Evolutionary conservation across 1,139 yeast species (phyloP).

Genomic region (Geotrichum fermentans): DNA sequence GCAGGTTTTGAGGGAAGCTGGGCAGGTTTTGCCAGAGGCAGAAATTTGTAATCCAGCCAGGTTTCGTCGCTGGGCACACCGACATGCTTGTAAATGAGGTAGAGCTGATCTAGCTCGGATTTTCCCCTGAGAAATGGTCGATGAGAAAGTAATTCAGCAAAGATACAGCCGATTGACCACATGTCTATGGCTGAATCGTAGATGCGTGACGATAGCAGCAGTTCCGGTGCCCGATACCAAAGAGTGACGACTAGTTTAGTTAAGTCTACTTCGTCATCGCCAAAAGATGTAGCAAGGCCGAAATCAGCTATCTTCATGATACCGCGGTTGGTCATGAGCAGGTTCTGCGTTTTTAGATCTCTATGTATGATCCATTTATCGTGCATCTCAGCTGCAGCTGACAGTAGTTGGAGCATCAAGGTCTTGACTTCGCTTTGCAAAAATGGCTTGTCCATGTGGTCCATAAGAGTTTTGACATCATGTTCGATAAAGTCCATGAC

Average conservation of each 20-base stretch:
- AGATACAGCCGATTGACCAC: constrained; percentile 72
- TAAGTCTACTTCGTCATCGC: constrained; percentile 21
- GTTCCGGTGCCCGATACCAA: constrained; percentile 67
- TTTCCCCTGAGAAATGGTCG: constrained; percentile 53
- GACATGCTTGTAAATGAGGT: constrained; percentile 2
- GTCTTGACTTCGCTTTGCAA: constrained; percentile 34
- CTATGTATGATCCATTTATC: constrained; percentile 56
- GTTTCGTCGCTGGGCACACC: constrained; percentile 25
- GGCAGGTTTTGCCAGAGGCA: constrained; percentile 25
- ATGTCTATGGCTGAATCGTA: constrained; percentile 66
- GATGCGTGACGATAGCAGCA: constrained; percentile 51
- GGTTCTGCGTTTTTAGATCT: constrained; percentile 64
- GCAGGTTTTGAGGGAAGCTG: constrained; percentile 19
- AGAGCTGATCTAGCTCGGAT: constrained; percentile 50
- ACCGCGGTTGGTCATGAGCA: constrained; percentile 50
- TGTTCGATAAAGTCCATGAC: constrained; percentile 37
- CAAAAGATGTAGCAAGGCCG: constrained; percentile 42
- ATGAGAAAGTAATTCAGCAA: constrained; percentile 50
- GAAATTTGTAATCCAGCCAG: constrained; percentile 28
- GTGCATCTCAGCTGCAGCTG: constrained; percentile 42
- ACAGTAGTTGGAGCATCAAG: constrained; percentile 31
- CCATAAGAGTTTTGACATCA: constrained; percentile 30
- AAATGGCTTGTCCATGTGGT: constrained; percentile 28
- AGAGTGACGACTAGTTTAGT: constrained; percentile 34
- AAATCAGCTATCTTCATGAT: constrained; percentile 55